These are phyloP conservation scores for Lepidium aucheri DNA, from an alignment of 345 rosid species.

Conservation along the genomic window DNA sequence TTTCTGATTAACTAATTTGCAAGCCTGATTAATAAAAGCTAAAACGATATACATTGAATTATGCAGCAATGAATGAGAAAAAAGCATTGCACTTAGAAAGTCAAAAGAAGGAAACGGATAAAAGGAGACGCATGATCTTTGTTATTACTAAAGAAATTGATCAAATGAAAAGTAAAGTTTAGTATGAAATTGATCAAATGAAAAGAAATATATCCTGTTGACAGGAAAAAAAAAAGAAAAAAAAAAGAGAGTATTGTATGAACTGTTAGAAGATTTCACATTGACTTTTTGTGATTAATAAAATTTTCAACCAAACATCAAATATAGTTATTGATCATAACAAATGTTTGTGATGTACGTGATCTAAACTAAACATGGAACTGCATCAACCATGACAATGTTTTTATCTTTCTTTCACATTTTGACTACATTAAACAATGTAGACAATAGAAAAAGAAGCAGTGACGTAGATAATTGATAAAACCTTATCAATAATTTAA, in stretches of 20 bases:
- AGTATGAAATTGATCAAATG: neutral
- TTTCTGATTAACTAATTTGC: neutral
- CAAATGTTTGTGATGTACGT: neutral
- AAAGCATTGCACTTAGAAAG: constrained; percentile 10
- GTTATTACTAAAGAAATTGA: neutral
- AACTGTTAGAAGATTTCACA: constrained; percentile 8
- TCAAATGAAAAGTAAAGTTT: neutral
- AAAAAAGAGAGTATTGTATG: neutral
- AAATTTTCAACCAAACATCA: neutral
- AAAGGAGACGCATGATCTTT: constrained; percentile 15
- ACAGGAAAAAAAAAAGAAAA: neutral
- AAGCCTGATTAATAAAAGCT: neutral
- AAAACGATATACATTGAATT: constrained; percentile 11
- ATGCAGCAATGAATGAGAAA: neutral
- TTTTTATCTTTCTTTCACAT: neutral
- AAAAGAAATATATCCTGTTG: neutral
- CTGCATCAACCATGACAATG: neutral
- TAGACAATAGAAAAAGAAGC: neutral
- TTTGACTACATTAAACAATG: neutral
- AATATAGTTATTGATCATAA: neutral
- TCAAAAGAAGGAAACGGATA: constrained; percentile 5
- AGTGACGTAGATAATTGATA: neutral
- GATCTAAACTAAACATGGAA: neutral
- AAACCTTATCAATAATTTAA: too few species aligned
- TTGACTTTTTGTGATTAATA: neutral